phyloP scores from a whole-genome alignment of 768 basidiomycete genomes.

The Pholiota conissans region DNA sequence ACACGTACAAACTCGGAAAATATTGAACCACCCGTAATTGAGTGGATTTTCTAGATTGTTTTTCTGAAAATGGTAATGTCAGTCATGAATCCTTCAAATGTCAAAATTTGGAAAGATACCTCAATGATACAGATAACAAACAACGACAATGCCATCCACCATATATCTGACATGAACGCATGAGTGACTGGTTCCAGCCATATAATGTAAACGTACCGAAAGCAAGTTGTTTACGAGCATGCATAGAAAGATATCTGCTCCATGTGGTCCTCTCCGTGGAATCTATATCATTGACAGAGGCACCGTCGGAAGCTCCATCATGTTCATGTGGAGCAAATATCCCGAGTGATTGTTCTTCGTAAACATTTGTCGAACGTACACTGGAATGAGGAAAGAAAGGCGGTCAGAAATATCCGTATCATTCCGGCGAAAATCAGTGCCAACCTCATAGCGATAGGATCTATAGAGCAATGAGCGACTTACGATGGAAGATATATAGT shows the following conservation, averaged over 20 bases:
- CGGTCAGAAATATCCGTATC: too few relatives aligned
- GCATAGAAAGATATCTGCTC: conserved; percentile 78
- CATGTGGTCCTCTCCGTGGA: conserved; percentile 60
- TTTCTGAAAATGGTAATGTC: conserved; percentile 39
- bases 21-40: conserved; percentile 74
- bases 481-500: neutral
- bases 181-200: neutral
- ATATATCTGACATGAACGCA: conserved; percentile 69
- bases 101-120: conserved; percentile 39
- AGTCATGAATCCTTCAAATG: neutral
- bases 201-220: conserved; percentile 57
- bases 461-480: conserved; percentile 30
- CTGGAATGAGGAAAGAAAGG: too few relatives aligned
- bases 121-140: conserved; percentile 94
- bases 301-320: conserved; percentile 44
- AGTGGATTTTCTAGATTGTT: conserved; percentile 53
- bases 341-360: conserved; percentile 91
- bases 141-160: conserved; percentile 88
- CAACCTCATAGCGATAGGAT: conserved; percentile 81
- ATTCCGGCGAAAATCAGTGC: conserved; percentile 6
- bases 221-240: conserved; percentile 85
- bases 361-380: conserved; percentile 91
- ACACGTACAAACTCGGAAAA: conserved; percentile 72
- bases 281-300: conserved; percentile 31
- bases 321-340: conserved; percentile 59